Evolutionary conservation across 2,329 filamentous ascomycete genomes (phyloP).

Genomic region (Leptographium procerum): DNA sequence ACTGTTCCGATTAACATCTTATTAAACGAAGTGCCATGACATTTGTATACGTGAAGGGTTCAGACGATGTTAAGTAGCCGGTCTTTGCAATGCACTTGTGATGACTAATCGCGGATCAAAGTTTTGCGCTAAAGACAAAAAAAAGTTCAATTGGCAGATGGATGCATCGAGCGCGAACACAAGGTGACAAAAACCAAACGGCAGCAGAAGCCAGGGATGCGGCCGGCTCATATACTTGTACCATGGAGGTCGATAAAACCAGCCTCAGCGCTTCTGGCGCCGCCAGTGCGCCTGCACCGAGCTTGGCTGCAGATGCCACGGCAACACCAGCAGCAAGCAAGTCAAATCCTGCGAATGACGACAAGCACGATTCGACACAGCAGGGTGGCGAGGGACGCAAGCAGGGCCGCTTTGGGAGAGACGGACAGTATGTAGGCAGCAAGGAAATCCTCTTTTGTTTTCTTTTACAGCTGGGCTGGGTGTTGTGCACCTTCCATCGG

Average conservation of each 20-base stretch:
- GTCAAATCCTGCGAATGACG: neutral
- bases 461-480: too few relatives aligned
- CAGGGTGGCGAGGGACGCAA: neutral
- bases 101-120: neutral
- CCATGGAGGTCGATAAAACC: neutral
- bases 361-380: neutral
- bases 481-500: too few relatives aligned
- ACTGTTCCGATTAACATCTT: too few relatives aligned
- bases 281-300: neutral
- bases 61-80: neutral
- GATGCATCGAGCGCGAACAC: neutral
- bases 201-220: neutral
- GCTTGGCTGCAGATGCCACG: neutral
- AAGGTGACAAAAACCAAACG: neutral
- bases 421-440: slow-evolving; percentile 3
- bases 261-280: neutral
- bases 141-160: neutral
- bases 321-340: neutral
- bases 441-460: neutral
- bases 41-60: too few relatives aligned
- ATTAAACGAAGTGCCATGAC: too few relatives aligned
- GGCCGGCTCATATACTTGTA: neutral
- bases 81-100: neutral
- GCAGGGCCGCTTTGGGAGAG: neutral
- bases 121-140: neutral